A percentile compares a stretch with the other conserved stretches of the same genome.
These are phyloP conservation scores for Coleophoma eucalyptorum DNA, from an alignment of 2,329 filamentous ascomycete genomes.

Conservation along the genomic window DNA sequence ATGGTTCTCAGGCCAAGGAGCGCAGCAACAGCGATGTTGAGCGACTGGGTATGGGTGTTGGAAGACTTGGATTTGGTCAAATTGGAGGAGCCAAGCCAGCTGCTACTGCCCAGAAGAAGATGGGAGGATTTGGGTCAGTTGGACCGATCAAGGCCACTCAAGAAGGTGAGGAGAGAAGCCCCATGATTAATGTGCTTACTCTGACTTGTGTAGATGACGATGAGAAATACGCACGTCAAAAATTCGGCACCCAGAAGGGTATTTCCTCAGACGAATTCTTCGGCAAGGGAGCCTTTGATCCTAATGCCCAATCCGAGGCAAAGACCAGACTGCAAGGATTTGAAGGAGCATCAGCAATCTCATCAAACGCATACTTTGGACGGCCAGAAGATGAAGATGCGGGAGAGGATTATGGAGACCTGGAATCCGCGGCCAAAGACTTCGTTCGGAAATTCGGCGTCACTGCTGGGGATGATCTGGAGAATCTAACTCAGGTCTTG, in stretches of 20 bases:
- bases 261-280: conserved; percentile 99
- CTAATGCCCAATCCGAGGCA: conserved; percentile 76
- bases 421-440: conserved; percentile 92
- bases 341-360: conserved; percentile 88
- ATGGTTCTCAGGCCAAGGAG: conserved; percentile 56
- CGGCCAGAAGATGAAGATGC: conserved; percentile 77
- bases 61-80: conserved; percentile 83
- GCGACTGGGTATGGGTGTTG: conserved; percentile 80
- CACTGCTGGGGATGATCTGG: conserved; percentile 91
- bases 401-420: conserved; percentile 78
- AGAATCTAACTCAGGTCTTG: conserved; percentile 78
- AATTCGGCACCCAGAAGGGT: conserved; percentile 90
- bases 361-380: conserved; percentile 96
- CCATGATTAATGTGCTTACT: not conserved
- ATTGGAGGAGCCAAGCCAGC: conserved; percentile 61
- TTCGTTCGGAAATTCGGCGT: conserved; percentile 94
- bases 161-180: conserved; percentile 53
- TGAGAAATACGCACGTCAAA: conserved; percentile 77
- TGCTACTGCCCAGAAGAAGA: conserved; percentile 65
- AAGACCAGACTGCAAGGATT: conserved; percentile 87
- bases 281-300: conserved; percentile 82
- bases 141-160: conserved; percentile 66
- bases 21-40: conserved; percentile 78
- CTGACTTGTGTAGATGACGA: conserved; percentile 57
- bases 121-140: conserved; percentile 83